These are phyloP conservation scores for Lyophyllum decastes DNA, from an alignment of 768 basidiomycete species.

Conservation along the genomic window DNA sequence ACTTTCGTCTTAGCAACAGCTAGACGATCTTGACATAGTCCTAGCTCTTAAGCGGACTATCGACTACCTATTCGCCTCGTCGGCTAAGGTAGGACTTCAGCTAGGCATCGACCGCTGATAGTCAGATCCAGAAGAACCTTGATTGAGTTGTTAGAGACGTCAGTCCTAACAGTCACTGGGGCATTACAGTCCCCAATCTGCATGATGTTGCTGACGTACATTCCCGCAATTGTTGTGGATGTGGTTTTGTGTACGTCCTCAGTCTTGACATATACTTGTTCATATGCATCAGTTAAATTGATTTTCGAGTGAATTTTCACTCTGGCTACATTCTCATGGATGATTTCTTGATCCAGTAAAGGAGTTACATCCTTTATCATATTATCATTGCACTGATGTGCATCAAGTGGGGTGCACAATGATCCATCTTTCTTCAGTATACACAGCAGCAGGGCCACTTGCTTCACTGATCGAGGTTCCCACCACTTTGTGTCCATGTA, in stretches of 20 bases:
- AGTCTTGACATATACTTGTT: background rate
- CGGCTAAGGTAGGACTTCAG: too few relatives aligned
- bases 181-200: background rate
- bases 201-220: background rate
- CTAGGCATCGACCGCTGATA: too few relatives aligned
- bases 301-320: background rate
- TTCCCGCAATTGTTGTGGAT: background rate
- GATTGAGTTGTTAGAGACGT: too few relatives aligned
- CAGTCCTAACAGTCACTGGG: background rate
- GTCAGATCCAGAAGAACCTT: too few relatives aligned
- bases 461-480: slow-evolving; percentile 18
- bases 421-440: slow-evolving; percentile 25
- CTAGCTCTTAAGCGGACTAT: too few relatives aligned
- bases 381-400: slow-evolving; percentile 1
- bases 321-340: background rate
- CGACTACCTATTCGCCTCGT: too few relatives aligned
- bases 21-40: too few relatives aligned
- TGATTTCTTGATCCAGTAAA: background rate
- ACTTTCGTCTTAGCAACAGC: too few relatives aligned
- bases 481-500: slow-evolving; percentile 38
- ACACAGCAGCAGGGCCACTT: slow-evolving; percentile 33
- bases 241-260: background rate
- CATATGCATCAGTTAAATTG: background rate
- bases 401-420: background rate
- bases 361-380: slow-evolving; percentile 1